Evolutionary conservation across 2,329 filamentous ascomycete species (phyloP).

Genomic region (Apiospora koreana): DNA sequence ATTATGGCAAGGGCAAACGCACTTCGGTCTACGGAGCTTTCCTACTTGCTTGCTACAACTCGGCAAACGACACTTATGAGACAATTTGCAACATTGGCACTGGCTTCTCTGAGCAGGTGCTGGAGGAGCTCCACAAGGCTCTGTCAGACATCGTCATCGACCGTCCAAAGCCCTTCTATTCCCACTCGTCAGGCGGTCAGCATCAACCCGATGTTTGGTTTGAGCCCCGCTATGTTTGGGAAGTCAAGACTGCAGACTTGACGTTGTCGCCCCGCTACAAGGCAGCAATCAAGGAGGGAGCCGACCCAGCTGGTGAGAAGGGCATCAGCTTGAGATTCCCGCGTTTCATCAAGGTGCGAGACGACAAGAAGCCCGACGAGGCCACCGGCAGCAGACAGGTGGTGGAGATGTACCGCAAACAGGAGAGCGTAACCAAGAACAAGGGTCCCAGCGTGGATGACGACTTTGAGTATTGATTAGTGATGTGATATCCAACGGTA

Average conservation of each 20-base stretch:
- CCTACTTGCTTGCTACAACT: slow-evolving; percentile 90
- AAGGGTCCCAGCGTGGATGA: slow-evolving; percentile 90
- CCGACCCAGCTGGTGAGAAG: slow-evolving; percentile 69
- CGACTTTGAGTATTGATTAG: slow-evolving; percentile 86
- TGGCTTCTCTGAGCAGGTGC: slow-evolving; percentile 89
- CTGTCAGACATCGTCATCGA: slow-evolving; percentile 82
- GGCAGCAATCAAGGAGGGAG: slow-evolving; percentile 80
- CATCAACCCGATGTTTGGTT: slow-evolving; percentile 99
- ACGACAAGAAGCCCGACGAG: slow-evolving; percentile 94
- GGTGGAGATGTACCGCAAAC: slow-evolving; percentile 94
- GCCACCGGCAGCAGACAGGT: slow-evolving; percentile 84
- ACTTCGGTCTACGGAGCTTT: slow-evolving; percentile 96
- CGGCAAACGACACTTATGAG: slow-evolving; percentile 78
- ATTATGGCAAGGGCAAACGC: slow-evolving; percentile 92
- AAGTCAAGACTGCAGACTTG: slow-evolving; percentile 94
- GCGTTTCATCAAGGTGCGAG: slow-evolving; percentile 84
- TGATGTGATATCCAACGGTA: neutral
- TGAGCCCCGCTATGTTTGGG: slow-evolving; percentile 92
- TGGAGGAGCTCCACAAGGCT: slow-evolving; percentile 80
- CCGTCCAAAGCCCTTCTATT: slow-evolving; percentile 90
- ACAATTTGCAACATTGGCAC: slow-evolving; percentile 98
- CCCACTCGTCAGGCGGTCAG: slow-evolving; percentile 78
- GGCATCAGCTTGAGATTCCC: slow-evolving; percentile 92
- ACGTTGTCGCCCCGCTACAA: slow-evolving; percentile 92
- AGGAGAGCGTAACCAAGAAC: slow-evolving; percentile 85